A percentile compares a stretch with the other conserved stretches of the same genome.
These are phyloP conservation scores for Zygotorulaspora florentina DNA, from an alignment of 805 yeast genomes.

Conservation along the genomic window DNA sequence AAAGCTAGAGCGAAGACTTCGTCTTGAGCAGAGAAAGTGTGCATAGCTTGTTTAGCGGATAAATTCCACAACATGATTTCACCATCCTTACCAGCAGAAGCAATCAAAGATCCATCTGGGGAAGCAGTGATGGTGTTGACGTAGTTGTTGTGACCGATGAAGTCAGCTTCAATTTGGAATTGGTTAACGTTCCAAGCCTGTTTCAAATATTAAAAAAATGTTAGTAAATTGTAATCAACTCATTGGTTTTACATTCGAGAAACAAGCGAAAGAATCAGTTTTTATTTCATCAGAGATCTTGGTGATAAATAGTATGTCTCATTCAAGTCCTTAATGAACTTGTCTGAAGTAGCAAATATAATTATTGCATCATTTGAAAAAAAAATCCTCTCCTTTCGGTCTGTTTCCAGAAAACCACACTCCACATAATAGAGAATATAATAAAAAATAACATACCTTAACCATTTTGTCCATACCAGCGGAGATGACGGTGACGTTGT, in stretches of 20 bases:
- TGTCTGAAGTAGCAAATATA: constrained; percentile 99
- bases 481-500: constrained; percentile 74
- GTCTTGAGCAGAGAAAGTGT: constrained; percentile 92
- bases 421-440: constrained; percentile 7
- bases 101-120: constrained; percentile 99
- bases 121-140: constrained; percentile 94
- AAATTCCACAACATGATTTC: constrained; percentile 97
- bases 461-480: constrained; percentile 99
- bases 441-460: constrained; percentile 72
- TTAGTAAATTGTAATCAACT: constrained; percentile 39
- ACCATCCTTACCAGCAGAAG: constrained; percentile 99
- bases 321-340: constrained; percentile 58
- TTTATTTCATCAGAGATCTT: constrained; percentile 84
- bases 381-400: constrained; percentile 1
- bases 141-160: constrained; percentile 99
- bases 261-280: neutral
- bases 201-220: constrained; percentile 25
- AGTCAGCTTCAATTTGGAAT: constrained; percentile 87
- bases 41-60: constrained; percentile 75
- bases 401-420: neutral
- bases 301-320: constrained; percentile 95
- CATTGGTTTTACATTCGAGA: too few species aligned
- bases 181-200: constrained; percentile 93
- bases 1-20: constrained; percentile 97
- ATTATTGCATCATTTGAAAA: constrained; percentile 60